phyloP scores from a whole-genome alignment of 2,329 filamentous ascomycete genomes.

The Exophiala sideris region DNA sequence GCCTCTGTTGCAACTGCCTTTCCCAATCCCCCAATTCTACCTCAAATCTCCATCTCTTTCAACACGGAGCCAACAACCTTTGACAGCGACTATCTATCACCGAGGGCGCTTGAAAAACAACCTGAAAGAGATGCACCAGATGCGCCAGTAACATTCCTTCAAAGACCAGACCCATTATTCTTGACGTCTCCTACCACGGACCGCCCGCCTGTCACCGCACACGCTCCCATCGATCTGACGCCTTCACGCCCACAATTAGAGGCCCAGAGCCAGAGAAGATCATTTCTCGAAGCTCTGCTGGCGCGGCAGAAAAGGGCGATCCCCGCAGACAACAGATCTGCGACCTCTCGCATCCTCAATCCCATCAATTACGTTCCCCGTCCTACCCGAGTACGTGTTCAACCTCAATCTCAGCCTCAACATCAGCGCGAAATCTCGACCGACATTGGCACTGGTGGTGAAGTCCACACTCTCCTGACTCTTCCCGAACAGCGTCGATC shows the following conservation, averaged over 20 bases:
- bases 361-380: conserved; percentile 60
- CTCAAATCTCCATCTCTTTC: conserved; percentile 9
- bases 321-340: conserved; percentile 28
- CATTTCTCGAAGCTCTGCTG: conserved; percentile 28
- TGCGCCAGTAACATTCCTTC: conserved; percentile 15
- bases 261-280: conserved; percentile 23
- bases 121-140: conserved; percentile 24
- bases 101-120: conserved; percentile 39
- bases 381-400: conserved; percentile 46
- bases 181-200: conserved; percentile 13
- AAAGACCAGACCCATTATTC: conserved; percentile 8
- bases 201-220: conserved; percentile 13
- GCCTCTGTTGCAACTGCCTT: not conserved
- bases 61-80: conserved; percentile 24
- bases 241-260: conserved; percentile 22
- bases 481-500: conserved; percentile 57
- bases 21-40: conserved; percentile 6
- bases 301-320: conserved; percentile 23
- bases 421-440: conserved; percentile 7
- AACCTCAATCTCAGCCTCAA: conserved; percentile 31
- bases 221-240: conserved; percentile 29
- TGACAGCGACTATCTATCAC: conserved; percentile 31
- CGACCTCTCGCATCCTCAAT: conserved; percentile 57
- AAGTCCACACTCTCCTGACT: conserved; percentile 50
- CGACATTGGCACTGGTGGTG: conserved; percentile 48